Base-by-base conservation (phyloP, 2,329 filamentous ascomycete genomes). In the Scedosporium aurantiacum region DNA sequence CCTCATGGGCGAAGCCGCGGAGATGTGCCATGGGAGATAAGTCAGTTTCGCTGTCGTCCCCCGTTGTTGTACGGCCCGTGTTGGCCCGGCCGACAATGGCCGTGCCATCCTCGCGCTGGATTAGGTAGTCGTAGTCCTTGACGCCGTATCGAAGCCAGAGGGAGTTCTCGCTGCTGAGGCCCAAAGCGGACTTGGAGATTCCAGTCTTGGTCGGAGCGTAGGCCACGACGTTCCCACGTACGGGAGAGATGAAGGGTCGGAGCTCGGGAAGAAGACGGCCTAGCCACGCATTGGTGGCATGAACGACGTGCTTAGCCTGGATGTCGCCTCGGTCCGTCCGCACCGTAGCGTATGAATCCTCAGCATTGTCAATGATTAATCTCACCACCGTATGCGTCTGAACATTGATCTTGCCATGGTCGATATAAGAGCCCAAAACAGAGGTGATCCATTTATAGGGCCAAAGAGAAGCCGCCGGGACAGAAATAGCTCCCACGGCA, bases 231-330 rank as follows among this genome's bases (percentile, higher is more conserved):
- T 60, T 64, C 54, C 40, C 66, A 40, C 64, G 57, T 50, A 63
- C 58, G 27, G 63, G 58, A 12, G 64, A 62, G 41, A 66, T 28
- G 59, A 62, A 62, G 27, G 63, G 58, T n/a, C 63, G 55, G 62
- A 68, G 60, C 45, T 69, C 67, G 2, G 66, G 67, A 2, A 70
- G 47, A 1, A 69, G 60, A n/a, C 64, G 61, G 7, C 67, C 64
- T 14, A 68, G 58, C 63, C 66, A 70, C n/a, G 61, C 68, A 40
- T 70, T 70, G 7, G 67, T 68, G 4, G 67, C 67, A 25, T 69
- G 67, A 0, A 70, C 61, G 12, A 70, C 63, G 4, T 65, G 58
- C 2, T 50, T 62, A 5, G 66, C 65, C 18, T 57, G 57, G 14
- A 69, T 65, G 7, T 45, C 58, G 2, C 68, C 68, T 3, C 66